Evolutionary conservation across 73 alveolate genomes (phyloP).

Genomic region (Halteria grandinella): DNA sequence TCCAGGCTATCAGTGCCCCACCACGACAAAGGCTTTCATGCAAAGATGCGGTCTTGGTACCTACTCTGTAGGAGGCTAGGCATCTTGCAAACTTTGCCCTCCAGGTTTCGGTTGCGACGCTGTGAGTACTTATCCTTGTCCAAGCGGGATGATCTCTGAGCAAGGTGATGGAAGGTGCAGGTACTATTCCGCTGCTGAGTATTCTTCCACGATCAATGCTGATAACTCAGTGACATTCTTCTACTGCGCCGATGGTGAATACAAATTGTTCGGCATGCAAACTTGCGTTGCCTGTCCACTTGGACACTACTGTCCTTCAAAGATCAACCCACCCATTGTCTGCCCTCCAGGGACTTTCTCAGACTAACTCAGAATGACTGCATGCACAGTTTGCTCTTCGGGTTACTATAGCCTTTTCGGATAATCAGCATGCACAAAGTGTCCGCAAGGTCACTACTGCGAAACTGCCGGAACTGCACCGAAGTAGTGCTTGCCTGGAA

Average conservation of each 20-base stretch:
- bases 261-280: constrained; percentile 22
- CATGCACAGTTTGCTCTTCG: constrained; percentile 36
- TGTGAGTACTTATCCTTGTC: not conserved
- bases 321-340: constrained; percentile 17
- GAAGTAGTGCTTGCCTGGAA: constrained; percentile 67
- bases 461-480: constrained; percentile 34
- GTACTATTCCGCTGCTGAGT: constrained; percentile 16
- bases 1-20: constrained; percentile 66
- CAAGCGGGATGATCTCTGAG: constrained; percentile 18
- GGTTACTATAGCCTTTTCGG: constrained; percentile 12
- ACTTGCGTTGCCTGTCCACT: constrained; percentile 64
- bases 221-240: constrained; percentile 1
- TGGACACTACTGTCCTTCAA: constrained; percentile 76
- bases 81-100: constrained; percentile 5
- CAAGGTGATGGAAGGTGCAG: constrained; percentile 13
- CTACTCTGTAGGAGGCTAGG: not conserved
- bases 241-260: constrained; percentile 53
- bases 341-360: constrained; percentile 21
- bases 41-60: constrained; percentile 36
- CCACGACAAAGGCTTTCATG: constrained; percentile 1
- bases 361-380: not conserved
- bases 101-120: constrained; percentile 43
- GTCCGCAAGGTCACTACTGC: constrained; percentile 67
- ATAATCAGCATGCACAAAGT: constrained; percentile 20
- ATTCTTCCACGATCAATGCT: constrained; percentile 17